These are phyloP conservation scores for Rhizoctonia solani DNA, from an alignment of 1,284 basidiomycete species.

Conservation along the genomic window DNA sequence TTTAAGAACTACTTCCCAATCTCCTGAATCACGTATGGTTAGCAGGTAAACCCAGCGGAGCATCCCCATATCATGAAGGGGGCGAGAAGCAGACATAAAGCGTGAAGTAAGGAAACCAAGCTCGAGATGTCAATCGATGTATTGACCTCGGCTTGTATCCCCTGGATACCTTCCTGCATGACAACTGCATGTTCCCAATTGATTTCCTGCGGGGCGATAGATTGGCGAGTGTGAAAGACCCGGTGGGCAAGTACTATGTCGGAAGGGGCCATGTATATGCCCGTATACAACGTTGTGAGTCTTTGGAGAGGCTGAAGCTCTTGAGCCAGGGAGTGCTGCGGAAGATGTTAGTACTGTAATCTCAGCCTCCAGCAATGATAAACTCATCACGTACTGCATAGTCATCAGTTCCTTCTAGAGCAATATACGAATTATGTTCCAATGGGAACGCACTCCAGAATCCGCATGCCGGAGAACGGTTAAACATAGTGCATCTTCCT, in stretches of 20 bases:
- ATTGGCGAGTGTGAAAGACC: conserved; percentile 4
- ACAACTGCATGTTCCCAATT: no score
- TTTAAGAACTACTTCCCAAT: no score
- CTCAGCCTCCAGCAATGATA: not conserved
- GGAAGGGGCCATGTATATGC: conserved; percentile 19
- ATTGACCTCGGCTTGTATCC: no score
- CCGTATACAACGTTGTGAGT: not conserved
- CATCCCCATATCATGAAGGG: no score
- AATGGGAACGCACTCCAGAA: conserved; percentile 25
- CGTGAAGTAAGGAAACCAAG: no score
- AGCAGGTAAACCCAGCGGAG: no score
- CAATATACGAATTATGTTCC: conserved; percentile 23
- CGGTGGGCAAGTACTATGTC: conserved; percentile 15
- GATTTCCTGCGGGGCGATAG: not conserved
- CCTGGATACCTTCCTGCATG: no score
- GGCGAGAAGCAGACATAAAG: no score
- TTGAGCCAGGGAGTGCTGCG: conserved; percentile 19
- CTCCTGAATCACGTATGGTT: no score
- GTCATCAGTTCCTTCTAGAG: conserved; percentile 4
- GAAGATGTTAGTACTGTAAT: not conserved
- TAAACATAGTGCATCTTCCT: conserved; percentile 31
- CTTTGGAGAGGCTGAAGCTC: conserved; percentile 12
- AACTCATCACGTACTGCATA: conserved; percentile 6
- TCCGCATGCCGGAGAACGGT: conserved; percentile 9
- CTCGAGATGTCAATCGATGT: no score